These are phyloP conservation scores for Bimuria novae-zelandiae DNA, from an alignment of 2,329 filamentous ascomycete species.

Conservation along the genomic window DNA sequence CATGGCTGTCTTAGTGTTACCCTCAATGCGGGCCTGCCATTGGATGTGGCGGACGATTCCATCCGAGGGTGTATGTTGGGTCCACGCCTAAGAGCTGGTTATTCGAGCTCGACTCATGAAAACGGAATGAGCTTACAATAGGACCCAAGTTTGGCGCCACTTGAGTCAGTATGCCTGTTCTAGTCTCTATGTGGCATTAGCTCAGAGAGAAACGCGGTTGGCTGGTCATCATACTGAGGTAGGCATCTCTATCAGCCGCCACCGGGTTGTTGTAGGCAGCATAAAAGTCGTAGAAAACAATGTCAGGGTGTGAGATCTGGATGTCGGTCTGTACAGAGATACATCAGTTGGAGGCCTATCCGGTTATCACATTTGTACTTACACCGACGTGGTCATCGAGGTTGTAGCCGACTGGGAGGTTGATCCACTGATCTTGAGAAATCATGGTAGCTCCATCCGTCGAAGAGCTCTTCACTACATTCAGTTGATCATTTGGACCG, in stretches of 20 bases:
- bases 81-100: slow-evolving; percentile 52
- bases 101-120: neutral
- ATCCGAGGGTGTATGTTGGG: slow-evolving; percentile 59
- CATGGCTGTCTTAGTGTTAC: slow-evolving; percentile 38
- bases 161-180: slow-evolving; percentile 63
- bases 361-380: slow-evolving; percentile 1
- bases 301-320: slow-evolving; percentile 54
- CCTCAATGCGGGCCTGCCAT: slow-evolving; percentile 66
- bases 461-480: slow-evolving; percentile 47
- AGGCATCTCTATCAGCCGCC: slow-evolving; percentile 39
- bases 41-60: slow-evolving; percentile 66
- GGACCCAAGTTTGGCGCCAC: slow-evolving; percentile 66
- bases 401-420: slow-evolving; percentile 54
- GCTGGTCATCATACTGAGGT: slow-evolving; percentile 34
- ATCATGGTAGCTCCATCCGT: slow-evolving; percentile 49
- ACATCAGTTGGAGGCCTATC: neutral
- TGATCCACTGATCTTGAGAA: slow-evolving; percentile 50
- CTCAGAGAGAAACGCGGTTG: neutral
- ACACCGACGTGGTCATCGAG: slow-evolving; percentile 56
- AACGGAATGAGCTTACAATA: slow-evolving; percentile 39
- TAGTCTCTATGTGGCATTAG: slow-evolving; percentile 32
- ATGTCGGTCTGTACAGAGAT: slow-evolving; percentile 50
- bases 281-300: slow-evolving; percentile 67
- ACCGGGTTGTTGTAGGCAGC: slow-evolving; percentile 57
- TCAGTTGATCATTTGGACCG: slow-evolving; percentile 57